Evolutionary conservation across 2,329 filamentous ascomycete species (phyloP).

Genomic region (Colletotrichum graminicola): DNA sequence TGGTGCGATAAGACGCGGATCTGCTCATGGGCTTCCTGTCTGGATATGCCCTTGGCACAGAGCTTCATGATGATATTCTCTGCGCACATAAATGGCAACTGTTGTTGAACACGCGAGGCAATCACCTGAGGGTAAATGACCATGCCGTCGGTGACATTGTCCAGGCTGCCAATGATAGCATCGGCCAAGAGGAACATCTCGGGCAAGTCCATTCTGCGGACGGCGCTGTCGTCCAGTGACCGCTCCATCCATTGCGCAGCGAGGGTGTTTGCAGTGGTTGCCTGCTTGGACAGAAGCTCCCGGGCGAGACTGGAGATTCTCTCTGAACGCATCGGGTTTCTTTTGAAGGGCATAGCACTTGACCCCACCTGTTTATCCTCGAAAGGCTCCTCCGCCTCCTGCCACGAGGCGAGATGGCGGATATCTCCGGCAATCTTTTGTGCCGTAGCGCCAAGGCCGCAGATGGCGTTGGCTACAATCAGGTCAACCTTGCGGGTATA

Average conservation of each 20-base stretch:
- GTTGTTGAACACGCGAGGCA: conserved; percentile 73
- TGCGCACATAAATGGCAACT: conserved; percentile 90
- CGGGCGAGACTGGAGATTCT: conserved; percentile 53
- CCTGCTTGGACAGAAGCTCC: conserved; percentile 44
- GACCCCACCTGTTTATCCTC: conserved; percentile 74
- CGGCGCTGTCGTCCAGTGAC: conserved; percentile 81
- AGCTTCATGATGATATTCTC: conserved; percentile 79
- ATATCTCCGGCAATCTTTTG: conserved; percentile 79
- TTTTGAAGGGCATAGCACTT: conserved; percentile 56
- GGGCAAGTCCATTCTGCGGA: conserved; percentile 75
- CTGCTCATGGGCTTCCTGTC: conserved; percentile 86
- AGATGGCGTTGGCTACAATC: conserved; percentile 83
- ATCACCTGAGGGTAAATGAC: conserved; percentile 83
- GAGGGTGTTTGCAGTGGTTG: conserved; percentile 47
- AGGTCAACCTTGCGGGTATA: conserved; percentile 84
- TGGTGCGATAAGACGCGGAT: conserved; percentile 83
- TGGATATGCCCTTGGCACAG: conserved; percentile 75
- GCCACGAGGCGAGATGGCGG: conserved; percentile 78
- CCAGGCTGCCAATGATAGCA: conserved; percentile 58
- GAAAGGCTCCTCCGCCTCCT: conserved; percentile 89
- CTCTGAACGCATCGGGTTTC: conserved; percentile 59
- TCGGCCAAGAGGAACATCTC: conserved; percentile 77
- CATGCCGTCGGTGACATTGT: conserved; percentile 18
- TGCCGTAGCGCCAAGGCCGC: conserved; percentile 82
- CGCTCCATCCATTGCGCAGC: conserved; percentile 62